Percentiles rank a stretch among this genome's conserved stretches.
These are phyloP conservation scores for Ocimum tenuiflorum DNA, from an alignment of 257 asterid genomes.

Conservation along the genomic window DNA sequence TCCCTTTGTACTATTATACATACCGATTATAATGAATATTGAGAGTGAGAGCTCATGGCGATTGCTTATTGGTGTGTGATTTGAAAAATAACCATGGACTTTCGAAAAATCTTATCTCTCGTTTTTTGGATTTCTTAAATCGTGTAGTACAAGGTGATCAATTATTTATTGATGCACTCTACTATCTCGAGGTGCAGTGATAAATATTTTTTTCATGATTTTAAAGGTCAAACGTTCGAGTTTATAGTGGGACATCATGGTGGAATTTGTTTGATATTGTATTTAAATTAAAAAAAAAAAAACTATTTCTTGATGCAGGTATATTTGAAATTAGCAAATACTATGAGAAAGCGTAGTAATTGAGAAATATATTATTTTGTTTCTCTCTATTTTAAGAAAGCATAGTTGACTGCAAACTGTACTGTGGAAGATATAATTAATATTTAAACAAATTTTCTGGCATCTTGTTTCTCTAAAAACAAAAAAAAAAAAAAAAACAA, in stretches of 20 bases:
- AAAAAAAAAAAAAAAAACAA: too few relatives aligned
- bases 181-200: too few relatives aligned
- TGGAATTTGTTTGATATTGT: too few relatives aligned
- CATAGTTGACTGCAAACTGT: background rate
- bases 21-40: background rate
- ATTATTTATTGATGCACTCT: background rate
- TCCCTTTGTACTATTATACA: background rate
- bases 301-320: background rate
- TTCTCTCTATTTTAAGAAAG: background rate
- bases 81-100: background rate
- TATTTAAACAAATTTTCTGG: too few relatives aligned
- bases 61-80: slow-evolving; percentile 3
- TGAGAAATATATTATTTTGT: too few relatives aligned
- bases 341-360: background rate
- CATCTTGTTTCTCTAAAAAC: too few relatives aligned
- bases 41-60: slow-evolving; percentile 15
- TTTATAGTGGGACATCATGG: too few relatives aligned
- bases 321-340: background rate
- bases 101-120: background rate
- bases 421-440: too few relatives aligned
- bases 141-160: background rate
- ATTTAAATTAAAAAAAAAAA: too few relatives aligned
- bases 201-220: too few relatives aligned
- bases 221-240: too few relatives aligned
- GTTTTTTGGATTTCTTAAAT: background rate